These are phyloP conservation scores for Cryptococcus sp. DNA, from an alignment of 1,284 basidiomycete species.

Conservation along the genomic window DNA sequence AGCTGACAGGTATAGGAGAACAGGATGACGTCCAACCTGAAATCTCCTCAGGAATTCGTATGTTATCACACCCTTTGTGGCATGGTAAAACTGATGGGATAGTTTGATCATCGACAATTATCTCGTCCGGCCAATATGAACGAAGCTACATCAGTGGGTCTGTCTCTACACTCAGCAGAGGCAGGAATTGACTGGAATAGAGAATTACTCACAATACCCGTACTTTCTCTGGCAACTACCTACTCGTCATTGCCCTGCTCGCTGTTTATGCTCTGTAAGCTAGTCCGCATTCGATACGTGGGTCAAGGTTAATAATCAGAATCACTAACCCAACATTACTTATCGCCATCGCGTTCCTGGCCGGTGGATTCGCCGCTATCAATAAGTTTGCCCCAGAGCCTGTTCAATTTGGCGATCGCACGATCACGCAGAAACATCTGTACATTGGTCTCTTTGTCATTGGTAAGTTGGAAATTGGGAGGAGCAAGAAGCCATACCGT, in stretches of 20 bases:
- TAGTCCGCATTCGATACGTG: not conserved
- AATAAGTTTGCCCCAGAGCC: slow-evolving; percentile 62
- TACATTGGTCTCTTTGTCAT: slow-evolving; percentile 58
- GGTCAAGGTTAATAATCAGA: slow-evolving; percentile 3
- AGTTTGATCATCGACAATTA: slow-evolving; percentile 82
- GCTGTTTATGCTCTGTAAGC: slow-evolving; percentile 86
- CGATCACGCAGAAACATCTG: slow-evolving; percentile 53
- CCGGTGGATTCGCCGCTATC: slow-evolving; percentile 84
- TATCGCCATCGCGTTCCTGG: slow-evolving; percentile 77
- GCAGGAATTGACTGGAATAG: slow-evolving; percentile 45
- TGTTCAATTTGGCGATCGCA: slow-evolving; percentile 49
- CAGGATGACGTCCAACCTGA: slow-evolving; percentile 29
- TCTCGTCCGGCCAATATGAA: slow-evolving; percentile 66
- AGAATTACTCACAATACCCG: slow-evolving; percentile 89
- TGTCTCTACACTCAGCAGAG: not conserved
- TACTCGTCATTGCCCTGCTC: slow-evolving; percentile 71
- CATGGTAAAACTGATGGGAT: not conserved
- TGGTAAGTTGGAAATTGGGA: slow-evolving; percentile 19
- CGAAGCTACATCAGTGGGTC: slow-evolving; percentile 50
- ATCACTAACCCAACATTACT: slow-evolving; percentile 76
- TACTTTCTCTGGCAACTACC: slow-evolving; percentile 89
- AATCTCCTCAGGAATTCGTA: slow-evolving; percentile 38
- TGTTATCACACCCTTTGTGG: slow-evolving; percentile 6
- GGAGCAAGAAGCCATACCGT: not conserved
- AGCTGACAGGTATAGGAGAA: slow-evolving; percentile 24